Evolutionary conservation across 768 basidiomycete species (phyloP), one percentile per base, ranked within the genome.

Genomic region (Russula virescens): DNA sequence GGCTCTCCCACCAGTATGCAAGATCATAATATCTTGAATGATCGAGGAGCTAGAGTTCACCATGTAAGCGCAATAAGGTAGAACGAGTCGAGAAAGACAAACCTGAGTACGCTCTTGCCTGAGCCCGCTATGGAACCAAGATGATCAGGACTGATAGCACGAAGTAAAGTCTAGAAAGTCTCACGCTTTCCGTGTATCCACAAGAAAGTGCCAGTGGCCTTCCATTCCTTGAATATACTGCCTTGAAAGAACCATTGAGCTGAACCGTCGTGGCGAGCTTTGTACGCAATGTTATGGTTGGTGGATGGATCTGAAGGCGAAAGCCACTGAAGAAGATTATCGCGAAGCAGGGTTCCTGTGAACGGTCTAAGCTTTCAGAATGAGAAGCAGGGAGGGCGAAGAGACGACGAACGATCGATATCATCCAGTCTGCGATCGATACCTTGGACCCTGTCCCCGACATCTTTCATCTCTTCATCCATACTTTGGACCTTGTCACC

Each of bases 41-140:
- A 53, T 18, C 2, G 55, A 55, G 19, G 55, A 55, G 6, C 55
- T 55, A n/a, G 43, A 19, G 47, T 19, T 43, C 16, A 43, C 18
- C 5, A 34, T 5, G 19, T 56, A 11, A 56, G 47, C 28, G 10
- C 23, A 5, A 28, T 19, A 21, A 10, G 57, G 7, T 4, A 16
- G 5, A 48, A 42, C 16, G 14, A 26, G 10, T 11, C 13, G 47
- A 18, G 42, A 42, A 28, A 3, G 26, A 58, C 58, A 18, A 26
- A 58, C 58, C 48, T 38, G 35, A 58, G 48, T 2, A 58, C 10
- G 18, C 28, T 58, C 58, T 58, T 58, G 6, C 58, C 58, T 3
- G 58, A 58, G 2, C 58, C 58, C 48, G 58, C 58, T 58, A 57
- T 11, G 16, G 26, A n/a, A 11, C 10, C 0, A 10, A 46, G 14